These are phyloP conservation scores for Gliomastix tumulicola DNA, from an alignment of 2,329 filamentous ascomycete genomes.

Conservation along the genomic window DNA sequence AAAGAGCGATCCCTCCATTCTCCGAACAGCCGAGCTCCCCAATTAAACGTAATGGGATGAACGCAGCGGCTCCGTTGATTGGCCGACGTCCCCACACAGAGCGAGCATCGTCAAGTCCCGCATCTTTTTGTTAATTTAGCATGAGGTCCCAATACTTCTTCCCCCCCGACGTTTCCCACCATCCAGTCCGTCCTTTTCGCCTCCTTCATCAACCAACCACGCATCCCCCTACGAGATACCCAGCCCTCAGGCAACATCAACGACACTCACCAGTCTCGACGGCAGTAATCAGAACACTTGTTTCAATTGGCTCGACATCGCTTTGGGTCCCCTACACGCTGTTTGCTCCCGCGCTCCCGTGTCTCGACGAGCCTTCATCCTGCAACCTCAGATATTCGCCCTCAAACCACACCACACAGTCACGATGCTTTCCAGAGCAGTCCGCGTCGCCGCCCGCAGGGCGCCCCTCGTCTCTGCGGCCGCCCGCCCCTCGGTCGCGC, in stretches of 20 bases:
- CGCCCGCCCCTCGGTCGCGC: conserved; percentile 16
- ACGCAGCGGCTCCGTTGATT: conserved; percentile 16
- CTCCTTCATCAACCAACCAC: not conserved
- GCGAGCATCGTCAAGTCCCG: conserved; percentile 1
- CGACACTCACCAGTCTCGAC: too few relatives aligned
- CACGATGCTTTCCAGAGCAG: conserved; percentile 31
- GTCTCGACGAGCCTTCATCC: too few relatives aligned
- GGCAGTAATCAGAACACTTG: too few relatives aligned
- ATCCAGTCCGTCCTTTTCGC: not conserved
- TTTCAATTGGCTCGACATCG: too few relatives aligned
- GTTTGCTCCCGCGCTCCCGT: too few relatives aligned
- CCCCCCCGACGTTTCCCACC: not conserved
- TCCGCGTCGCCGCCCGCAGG: conserved; percentile 25
- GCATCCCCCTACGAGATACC: not conserved
- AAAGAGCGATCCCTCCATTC: not conserved
- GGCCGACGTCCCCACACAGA: conserved; percentile 9
- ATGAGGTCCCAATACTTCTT: not conserved
- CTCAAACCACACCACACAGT: not conserved
- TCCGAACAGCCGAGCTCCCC: conserved; percentile 5
- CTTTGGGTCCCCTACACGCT: too few relatives aligned
- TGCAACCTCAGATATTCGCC: not conserved
- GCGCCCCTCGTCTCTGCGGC: conserved; percentile 22
- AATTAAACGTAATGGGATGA: conserved; percentile 10
- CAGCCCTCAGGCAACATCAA: too few relatives aligned
- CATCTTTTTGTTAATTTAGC: conserved; percentile 1